phyloP scores from a whole-genome alignment of 192 early-diverging fungal genomes.

The Coemansia sp. region DNA sequence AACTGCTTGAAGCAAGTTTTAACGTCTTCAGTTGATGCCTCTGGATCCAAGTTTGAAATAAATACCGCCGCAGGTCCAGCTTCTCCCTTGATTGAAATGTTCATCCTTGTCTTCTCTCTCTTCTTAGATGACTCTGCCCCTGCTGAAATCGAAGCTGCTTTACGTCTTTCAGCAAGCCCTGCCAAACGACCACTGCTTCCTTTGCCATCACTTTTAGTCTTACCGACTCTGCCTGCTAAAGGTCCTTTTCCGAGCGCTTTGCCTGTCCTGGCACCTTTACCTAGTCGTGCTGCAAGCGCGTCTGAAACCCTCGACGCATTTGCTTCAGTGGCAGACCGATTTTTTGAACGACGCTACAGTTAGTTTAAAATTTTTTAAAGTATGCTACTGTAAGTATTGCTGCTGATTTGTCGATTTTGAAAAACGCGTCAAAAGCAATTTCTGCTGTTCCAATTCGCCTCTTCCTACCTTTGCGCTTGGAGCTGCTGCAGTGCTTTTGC shows the following conservation, averaged over 20 bases:
- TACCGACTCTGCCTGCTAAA: background rate
- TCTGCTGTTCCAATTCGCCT: background rate
- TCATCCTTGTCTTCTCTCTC: constrained; percentile 6
- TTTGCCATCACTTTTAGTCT: constrained; percentile 4
- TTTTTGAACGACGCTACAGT: constrained; percentile 39
- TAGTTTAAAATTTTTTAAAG: background rate
- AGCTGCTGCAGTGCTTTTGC: background rate
- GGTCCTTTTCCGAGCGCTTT: background rate
- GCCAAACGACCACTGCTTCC: constrained; percentile 16
- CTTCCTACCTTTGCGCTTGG: background rate
- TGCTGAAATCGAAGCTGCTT: constrained; percentile 5
- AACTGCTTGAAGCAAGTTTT: constrained; percentile 57
- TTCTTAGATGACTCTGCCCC: constrained; percentile 5
- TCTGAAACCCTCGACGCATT: constrained; percentile 11
- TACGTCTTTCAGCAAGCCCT: constrained; percentile 14
- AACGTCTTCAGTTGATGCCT: constrained; percentile 53
- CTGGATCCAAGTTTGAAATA: constrained; percentile 51
- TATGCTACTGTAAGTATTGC: background rate
- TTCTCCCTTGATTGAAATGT: constrained; percentile 46
- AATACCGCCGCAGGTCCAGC: constrained; percentile 46
- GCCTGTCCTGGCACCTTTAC: constrained; percentile 7
- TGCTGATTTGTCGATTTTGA: background rate
- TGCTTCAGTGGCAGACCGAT: constrained; percentile 12
- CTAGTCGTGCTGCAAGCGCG: constrained; percentile 22
- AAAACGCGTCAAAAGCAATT: background rate